These are phyloP conservation scores for Alternaria brassicae DNA, from an alignment of 2,329 filamentous ascomycete species.

Conservation along the genomic window DNA sequence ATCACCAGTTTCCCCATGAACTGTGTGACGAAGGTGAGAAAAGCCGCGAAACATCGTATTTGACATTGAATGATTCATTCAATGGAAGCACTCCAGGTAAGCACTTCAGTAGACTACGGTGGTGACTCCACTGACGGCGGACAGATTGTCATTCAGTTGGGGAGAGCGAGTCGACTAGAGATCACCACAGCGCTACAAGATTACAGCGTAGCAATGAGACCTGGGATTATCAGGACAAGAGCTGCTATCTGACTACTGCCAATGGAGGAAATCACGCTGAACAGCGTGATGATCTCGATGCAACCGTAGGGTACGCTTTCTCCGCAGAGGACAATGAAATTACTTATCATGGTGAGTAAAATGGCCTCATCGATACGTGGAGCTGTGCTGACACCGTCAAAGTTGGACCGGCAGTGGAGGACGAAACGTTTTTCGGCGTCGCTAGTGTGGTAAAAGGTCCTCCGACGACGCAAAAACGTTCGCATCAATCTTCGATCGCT, in stretches of 20 bases:
- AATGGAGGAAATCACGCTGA: background rate
- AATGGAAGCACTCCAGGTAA: background rate
- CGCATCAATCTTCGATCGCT: slow-evolving; percentile 12
- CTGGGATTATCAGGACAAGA: background rate
- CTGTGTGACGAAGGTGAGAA: background rate
- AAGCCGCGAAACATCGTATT: background rate
- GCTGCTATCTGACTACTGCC: background rate
- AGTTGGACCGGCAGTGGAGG: slow-evolving; percentile 8
- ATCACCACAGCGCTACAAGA: background rate
- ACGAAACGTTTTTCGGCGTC: slow-evolving; percentile 8
- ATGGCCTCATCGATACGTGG: slow-evolving; percentile 10
- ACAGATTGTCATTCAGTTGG: background rate
- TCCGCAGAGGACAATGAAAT: slow-evolving; percentile 8
- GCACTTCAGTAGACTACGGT: slow-evolving; percentile 1
- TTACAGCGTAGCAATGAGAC: background rate
- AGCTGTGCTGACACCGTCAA: slow-evolving; percentile 9
- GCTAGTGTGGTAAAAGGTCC: slow-evolving; percentile 8
- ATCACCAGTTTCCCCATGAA: background rate
- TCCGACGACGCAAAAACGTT: slow-evolving; percentile 14
- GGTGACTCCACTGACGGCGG: background rate
- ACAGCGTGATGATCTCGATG: background rate
- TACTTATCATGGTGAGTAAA: slow-evolving; percentile 19
- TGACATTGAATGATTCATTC: background rate
- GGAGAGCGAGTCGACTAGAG: background rate
- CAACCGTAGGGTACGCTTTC: slow-evolving; percentile 14